Evolutionary conservation across 139 green algal species (phyloP).

Genomic region (Chlorella ohadii): DNA sequence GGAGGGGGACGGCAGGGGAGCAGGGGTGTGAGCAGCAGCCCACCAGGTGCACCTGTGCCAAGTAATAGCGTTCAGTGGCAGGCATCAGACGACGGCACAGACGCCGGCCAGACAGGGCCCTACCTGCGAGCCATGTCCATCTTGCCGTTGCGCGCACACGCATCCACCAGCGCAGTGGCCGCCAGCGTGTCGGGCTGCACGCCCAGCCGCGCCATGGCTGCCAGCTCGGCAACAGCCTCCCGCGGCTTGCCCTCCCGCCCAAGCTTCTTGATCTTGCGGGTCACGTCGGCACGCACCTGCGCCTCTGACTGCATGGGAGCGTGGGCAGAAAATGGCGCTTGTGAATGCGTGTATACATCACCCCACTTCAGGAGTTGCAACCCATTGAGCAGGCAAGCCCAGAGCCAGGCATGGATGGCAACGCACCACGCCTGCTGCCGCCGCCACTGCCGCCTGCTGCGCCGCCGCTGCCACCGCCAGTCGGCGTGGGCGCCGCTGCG

Average conservation of each 20-base stretch:
- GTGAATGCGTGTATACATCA: too few relatives aligned
- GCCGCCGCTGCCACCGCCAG: background rate
- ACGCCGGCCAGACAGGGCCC: too few relatives aligned
- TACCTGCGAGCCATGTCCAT: constrained; percentile 74
- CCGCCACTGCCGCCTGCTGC: background rate
- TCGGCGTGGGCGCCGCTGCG: background rate
- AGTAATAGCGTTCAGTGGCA: too few relatives aligned
- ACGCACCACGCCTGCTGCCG: background rate
- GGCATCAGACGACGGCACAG: too few relatives aligned
- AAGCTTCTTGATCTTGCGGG: constrained; percentile 62
- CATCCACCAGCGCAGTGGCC: constrained; percentile 82
- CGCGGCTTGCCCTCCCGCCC: constrained; percentile 50
- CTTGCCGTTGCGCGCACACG: constrained; percentile 69
- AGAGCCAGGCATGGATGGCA: background rate
- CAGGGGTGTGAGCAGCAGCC: background rate
- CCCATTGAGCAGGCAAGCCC: background rate
- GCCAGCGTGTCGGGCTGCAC: constrained; percentile 84
- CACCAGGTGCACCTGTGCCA: too few relatives aligned
- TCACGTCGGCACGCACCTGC: constrained; percentile 48
- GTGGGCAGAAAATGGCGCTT: background rate
- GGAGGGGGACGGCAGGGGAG: background rate
- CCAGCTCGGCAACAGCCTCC: constrained; percentile 74
- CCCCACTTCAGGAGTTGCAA: too few relatives aligned
- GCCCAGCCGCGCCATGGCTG: constrained; percentile 70
- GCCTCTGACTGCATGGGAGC: background rate